These are phyloP conservation scores for Trichoderma citrinoviride DNA, from an alignment of 2,329 filamentous ascomycete genomes.

Conservation along the genomic window DNA sequence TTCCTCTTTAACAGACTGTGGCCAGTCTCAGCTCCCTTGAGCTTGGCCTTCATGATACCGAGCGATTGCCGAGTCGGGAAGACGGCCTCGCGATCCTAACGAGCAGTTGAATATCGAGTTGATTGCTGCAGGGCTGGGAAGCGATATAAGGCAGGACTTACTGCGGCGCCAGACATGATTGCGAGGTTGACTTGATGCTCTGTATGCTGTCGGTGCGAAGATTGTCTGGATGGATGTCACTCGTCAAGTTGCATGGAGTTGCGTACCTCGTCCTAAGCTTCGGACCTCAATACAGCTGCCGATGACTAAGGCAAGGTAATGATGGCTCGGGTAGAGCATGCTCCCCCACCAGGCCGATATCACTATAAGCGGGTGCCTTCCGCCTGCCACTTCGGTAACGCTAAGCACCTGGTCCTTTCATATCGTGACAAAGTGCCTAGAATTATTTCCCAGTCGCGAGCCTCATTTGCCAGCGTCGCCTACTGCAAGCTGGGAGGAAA, in stretches of 20 bases:
- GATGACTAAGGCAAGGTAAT: neutral
- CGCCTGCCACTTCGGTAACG: slow-evolving; percentile 6
- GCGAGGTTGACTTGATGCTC: neutral
- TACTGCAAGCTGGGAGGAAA: neutral
- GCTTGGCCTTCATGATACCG: slow-evolving; percentile 95
- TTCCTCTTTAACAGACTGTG: slow-evolving; percentile 96
- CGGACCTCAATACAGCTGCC: neutral
- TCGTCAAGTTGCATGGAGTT: neutral
- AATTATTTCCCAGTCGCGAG: slow-evolving; percentile 2
- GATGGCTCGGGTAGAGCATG: neutral
- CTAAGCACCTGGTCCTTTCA: slow-evolving; percentile 13
- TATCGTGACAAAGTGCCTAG: slow-evolving; percentile 8
- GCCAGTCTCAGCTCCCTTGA: slow-evolving; percentile 88
- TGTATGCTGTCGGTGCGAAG: neutral
- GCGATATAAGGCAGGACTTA: slow-evolving; percentile 19
- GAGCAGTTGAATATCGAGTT: slow-evolving; percentile 23
- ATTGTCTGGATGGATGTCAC: slow-evolving; percentile 1
- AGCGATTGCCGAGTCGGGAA: slow-evolving; percentile 97
- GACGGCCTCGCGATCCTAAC: slow-evolving; percentile 86
- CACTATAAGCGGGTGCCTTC: slow-evolving; percentile 20
- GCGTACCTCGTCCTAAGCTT: neutral
- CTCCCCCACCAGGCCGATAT: slow-evolving; percentile 11
- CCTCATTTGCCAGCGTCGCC: neutral
- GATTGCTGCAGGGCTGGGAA: neutral
- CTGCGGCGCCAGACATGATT: slow-evolving; percentile 37